These are phyloP conservation scores for Sporisorium sorghi DNA, from an alignment of 1,284 basidiomycete genomes.

Conservation along the genomic window DNA sequence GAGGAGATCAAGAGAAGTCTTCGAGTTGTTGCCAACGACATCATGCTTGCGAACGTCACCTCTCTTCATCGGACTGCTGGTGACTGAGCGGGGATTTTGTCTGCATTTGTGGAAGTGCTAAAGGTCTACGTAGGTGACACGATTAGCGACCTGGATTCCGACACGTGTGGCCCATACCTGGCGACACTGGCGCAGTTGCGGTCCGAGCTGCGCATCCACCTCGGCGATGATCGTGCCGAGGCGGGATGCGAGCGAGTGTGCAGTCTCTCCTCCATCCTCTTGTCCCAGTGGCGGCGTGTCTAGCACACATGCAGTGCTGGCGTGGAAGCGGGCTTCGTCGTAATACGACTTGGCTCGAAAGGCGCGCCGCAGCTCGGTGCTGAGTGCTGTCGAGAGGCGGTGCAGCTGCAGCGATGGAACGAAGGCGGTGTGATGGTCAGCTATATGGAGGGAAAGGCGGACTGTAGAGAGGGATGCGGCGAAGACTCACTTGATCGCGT, in stretches of 20 bases:
- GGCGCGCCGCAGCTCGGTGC: conserved; percentile 26
- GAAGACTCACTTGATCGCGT: conserved; percentile 40
- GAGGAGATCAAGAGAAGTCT: too few species aligned
- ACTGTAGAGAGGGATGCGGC: too few species aligned
- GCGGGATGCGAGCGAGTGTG: not conserved
- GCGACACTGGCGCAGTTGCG: conserved; percentile 19
- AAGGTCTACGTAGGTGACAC: conserved; percentile 30
- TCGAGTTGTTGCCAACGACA: too few species aligned
- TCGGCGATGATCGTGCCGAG: conserved; percentile 14
- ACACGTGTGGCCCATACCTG: conserved; percentile 26
- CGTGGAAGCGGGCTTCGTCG: conserved; percentile 51
- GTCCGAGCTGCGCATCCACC: conserved; percentile 17
- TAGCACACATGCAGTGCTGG: conserved; percentile 30
- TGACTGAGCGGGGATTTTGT: not conserved
- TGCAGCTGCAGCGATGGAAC: conserved; percentile 29
- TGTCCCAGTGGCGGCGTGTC: not conserved
- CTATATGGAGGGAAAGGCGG: not conserved
- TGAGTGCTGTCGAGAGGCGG: conserved; percentile 21
- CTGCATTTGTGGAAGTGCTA: not conserved
- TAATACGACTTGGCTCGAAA: conserved; percentile 49
- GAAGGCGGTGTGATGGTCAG: not conserved
- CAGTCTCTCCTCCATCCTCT: too few species aligned
- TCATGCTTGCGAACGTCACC: too few species aligned
- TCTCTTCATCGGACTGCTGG: not conserved
- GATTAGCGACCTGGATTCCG: conserved; percentile 38